Conservation (phyloP, 768 basidiomycete species). For the Lactarius pseudohatsudake region DNA sequence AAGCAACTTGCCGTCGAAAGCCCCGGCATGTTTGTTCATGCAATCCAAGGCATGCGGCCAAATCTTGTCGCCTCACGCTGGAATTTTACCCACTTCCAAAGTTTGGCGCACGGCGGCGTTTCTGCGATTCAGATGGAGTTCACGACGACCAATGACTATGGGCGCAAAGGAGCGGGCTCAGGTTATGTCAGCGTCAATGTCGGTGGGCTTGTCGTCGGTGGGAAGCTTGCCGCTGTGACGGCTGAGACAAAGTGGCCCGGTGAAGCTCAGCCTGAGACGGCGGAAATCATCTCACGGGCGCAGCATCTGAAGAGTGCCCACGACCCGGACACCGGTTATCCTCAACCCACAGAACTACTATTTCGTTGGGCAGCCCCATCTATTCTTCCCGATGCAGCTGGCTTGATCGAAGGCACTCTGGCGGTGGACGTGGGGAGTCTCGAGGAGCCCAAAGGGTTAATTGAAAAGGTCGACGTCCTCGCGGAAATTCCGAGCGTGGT, state of each 20-base stretch:
- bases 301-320: constrained; percentile 56
- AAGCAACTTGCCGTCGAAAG: constrained; percentile 57
- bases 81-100: constrained; percentile 96
- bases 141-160: constrained; percentile 77
- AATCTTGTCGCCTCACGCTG: constrained; percentile 89
- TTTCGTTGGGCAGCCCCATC: constrained; percentile 82
- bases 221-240: constrained; percentile 73
- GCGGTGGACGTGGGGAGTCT: constrained; percentile 58
- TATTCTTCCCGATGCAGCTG: constrained; percentile 50
- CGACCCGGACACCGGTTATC: constrained; percentile 84
- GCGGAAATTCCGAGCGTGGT: constrained; percentile 93
- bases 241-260: constrained; percentile 78
- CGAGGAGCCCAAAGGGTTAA: constrained; percentile 64
- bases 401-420: constrained; percentile 56
- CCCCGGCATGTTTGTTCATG: constrained; percentile 86
- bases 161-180: constrained; percentile 74
- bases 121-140: constrained; percentile 96
- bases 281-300: constrained; percentile 60
- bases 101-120: constrained; percentile 65
- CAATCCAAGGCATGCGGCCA: constrained; percentile 98
- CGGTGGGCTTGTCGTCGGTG: constrained; percentile 79
- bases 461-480: constrained; percentile 93
- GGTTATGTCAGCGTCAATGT: constrained; percentile 85
- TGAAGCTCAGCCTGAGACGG: constrained; percentile 47
- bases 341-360: constrained; percentile 61